A percentile compares a stretch with the other conserved stretches of the same genome.
These are phyloP conservation scores for Fusarium vanettenii DNA, from an alignment of 2,329 filamentous ascomycete genomes.

Conservation along the genomic window DNA sequence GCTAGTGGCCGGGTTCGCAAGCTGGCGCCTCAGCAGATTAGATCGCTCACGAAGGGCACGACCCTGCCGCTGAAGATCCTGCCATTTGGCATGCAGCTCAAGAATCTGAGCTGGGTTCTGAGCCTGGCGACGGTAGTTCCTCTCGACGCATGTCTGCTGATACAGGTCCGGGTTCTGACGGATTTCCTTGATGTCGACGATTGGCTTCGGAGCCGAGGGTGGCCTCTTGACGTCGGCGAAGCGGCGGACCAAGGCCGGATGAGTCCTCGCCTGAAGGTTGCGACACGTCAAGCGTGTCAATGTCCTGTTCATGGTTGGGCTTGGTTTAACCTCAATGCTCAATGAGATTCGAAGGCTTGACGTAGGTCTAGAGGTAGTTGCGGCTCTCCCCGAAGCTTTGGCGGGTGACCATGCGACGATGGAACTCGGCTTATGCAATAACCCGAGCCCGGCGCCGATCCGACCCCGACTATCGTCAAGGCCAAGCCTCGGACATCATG, in stretches of 20 bases:
- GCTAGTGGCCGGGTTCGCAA: conserved; percentile 64
- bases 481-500: conserved; percentile 22
- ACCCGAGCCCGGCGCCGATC: conserved; percentile 40
- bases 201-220: conserved; percentile 80
- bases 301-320: conserved; percentile 47
- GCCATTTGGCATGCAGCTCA: conserved; percentile 67
- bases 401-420: conserved; percentile 25
- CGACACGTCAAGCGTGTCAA: conserved; percentile 43
- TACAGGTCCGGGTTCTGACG: conserved; percentile 85
- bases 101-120: conserved; percentile 67
- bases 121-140: conserved; percentile 78
- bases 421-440: conserved; percentile 46
- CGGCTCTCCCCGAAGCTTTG: conserved; percentile 10
- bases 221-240: conserved; percentile 60
- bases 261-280: conserved; percentile 28
- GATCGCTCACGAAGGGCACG: conserved; percentile 72
- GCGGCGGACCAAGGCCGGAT: conserved; percentile 26
- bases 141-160: conserved; percentile 82
- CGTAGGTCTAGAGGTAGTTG: conserved; percentile 6
- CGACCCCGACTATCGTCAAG: conserved; percentile 8
- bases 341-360: conserved; percentile 32
- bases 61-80: conserved; percentile 69
- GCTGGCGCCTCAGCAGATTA: conserved; percentile 69
- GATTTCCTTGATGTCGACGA: conserved; percentile 89
- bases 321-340: conserved; percentile 17